Conservation (phyloP, 176 grass and related monocot species). For the Microstegium vimineum region DNA sequence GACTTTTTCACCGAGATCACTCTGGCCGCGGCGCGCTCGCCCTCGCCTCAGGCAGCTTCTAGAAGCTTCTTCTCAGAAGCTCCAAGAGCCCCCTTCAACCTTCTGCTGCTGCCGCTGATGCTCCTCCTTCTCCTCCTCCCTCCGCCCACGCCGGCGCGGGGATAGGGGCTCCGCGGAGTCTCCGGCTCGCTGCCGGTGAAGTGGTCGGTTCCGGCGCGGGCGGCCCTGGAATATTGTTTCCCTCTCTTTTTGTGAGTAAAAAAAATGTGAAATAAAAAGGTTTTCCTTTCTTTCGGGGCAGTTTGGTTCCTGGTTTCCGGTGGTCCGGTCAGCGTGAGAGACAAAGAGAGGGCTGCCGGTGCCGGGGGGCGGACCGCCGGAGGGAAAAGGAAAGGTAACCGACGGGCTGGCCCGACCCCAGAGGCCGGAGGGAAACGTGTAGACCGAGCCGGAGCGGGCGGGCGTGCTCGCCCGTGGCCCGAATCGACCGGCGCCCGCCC, state of each 20-base stretch:
- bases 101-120: background rate
- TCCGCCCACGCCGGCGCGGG: background rate
- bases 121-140: background rate
- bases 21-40: constrained; percentile 9
- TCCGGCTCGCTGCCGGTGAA: constrained; percentile 38
- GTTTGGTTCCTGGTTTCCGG: constrained; percentile 25
- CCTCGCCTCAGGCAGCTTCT: constrained; percentile 16
- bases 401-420: background rate
- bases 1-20: constrained; percentile 27
- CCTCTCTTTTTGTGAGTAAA: constrained; percentile 8
- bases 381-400: constrained; percentile 17
- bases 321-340: constrained; percentile 31
- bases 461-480: background rate
- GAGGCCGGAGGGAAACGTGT: background rate
- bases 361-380: background rate
- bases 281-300: background rate
- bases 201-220: constrained; percentile 34
- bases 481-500: background rate
- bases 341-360: background rate
- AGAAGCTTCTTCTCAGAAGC: constrained; percentile 28
- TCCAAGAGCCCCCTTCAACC: background rate
- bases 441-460: background rate
- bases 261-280: constrained; percentile 32
- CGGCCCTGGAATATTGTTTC: constrained; percentile 22
- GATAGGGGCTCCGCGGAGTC: background rate